phyloP scores from a whole-genome alignment of 2,329 filamentous ascomycete species.

The Fusarium floridanum region DNA sequence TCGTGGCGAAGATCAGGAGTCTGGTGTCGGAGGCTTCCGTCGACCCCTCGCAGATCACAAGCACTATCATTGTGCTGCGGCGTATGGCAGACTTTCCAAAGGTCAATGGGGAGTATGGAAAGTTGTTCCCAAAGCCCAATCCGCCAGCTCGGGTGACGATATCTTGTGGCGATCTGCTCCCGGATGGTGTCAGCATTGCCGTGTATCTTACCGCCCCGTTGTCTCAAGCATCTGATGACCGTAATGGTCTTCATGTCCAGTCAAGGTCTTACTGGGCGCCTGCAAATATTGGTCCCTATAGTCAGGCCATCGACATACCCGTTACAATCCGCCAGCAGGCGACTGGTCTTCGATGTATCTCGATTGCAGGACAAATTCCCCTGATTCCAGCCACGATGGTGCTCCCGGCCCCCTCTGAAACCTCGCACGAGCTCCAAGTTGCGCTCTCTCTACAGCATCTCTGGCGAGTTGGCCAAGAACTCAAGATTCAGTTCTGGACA shows the following conservation, averaged over 20 bases:
- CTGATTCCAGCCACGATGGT: conserved; percentile 85
- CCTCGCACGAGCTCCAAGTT: conserved; percentile 68
- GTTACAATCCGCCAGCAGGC: conserved; percentile 34
- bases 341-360: conserved; percentile 60
- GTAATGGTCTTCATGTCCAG: conserved; percentile 87
- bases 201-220: conserved; percentile 65
- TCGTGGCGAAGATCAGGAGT: conserved; percentile 60
- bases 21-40: conserved; percentile 53
- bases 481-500: conserved; percentile 80
- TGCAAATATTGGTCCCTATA: conserved; percentile 97
- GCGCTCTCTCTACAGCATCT: conserved; percentile 88
- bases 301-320: conserved; percentile 79
- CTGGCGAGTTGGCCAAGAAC: conserved; percentile 82
- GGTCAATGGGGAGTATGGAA: conserved; percentile 82
- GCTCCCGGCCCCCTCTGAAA: conserved; percentile 58
- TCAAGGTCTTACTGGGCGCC: conserved; percentile 97
- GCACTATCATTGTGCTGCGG: conserved; percentile 77
- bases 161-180: conserved; percentile 77
- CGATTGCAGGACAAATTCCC: conserved; percentile 92
- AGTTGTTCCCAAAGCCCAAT: conserved; percentile 81
- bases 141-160: conserved; percentile 89
- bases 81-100: conserved; percentile 82
- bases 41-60: conserved; percentile 60
- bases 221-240: conserved; percentile 42
- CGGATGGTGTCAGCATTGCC: conserved; percentile 68